These are phyloP conservation scores for Buxus sempervirens DNA, from an alignment of 164 flowering plant species.

Conservation along the genomic window DNA sequence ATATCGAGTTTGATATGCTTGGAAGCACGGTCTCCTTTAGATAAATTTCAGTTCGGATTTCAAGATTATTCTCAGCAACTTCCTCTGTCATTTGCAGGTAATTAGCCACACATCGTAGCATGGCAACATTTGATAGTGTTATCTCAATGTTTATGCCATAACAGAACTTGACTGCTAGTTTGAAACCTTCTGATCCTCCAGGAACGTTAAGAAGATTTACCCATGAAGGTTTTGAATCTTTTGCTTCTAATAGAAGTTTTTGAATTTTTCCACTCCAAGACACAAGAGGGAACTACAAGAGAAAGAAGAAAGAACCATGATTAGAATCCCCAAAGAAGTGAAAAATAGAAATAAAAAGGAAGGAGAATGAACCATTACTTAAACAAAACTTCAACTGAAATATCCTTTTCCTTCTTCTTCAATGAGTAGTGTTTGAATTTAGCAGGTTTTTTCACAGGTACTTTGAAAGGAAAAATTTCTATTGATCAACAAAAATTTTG, in stretches of 20 bases:
- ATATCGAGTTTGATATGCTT: slow-evolving; percentile 65
- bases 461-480: too few relatives aligned
- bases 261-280: slow-evolving; percentile 84
- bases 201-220: slow-evolving; percentile 57
- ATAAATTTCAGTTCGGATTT: slow-evolving; percentile 50
- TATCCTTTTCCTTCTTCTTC: too few relatives aligned
- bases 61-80: slow-evolving; percentile 72
- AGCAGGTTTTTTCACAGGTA: too few relatives aligned
- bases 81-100: slow-evolving; percentile 93
- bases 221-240: slow-evolving; percentile 57
- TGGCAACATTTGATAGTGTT: slow-evolving; percentile 67
- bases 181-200: slow-evolving; percentile 90
- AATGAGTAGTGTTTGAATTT: too few relatives aligned
- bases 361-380: background rate
- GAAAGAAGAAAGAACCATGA: background rate
- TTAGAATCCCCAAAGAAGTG: too few relatives aligned
- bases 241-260: slow-evolving; percentile 63
- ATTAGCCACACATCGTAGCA: slow-evolving; percentile 65
- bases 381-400: too few relatives aligned
- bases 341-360: slow-evolving; percentile 9
- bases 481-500: background rate
- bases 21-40: slow-evolving; percentile 68
- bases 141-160: slow-evolving; percentile 77
- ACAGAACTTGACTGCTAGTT: slow-evolving; percentile 91
- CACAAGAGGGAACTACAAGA: slow-evolving; percentile 82